phyloP scores from a whole-genome alignment of 2,329 filamentous ascomycete genomes.

The Monascus ruber region DNA sequence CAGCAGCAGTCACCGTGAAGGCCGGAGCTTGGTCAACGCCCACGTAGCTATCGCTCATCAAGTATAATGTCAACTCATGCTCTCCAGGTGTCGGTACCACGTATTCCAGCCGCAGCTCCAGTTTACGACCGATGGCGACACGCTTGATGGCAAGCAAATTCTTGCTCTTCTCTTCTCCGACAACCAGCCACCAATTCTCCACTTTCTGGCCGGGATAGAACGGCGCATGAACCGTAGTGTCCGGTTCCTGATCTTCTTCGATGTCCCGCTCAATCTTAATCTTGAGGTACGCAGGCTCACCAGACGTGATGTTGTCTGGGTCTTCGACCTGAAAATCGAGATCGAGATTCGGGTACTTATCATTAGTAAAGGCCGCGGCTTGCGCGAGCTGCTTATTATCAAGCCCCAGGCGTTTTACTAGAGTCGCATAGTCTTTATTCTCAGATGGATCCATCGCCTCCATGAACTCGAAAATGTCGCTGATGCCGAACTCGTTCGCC shows the following conservation, averaged over 20 bases:
- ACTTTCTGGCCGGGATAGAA: constrained; percentile 89
- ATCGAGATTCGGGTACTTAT: constrained; percentile 90
- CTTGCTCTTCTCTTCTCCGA: constrained; percentile 83
- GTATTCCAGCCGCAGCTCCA: constrained; percentile 76
- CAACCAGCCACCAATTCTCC: constrained; percentile 98
- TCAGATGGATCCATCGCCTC: constrained; percentile 95
- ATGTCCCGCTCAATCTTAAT: constrained; percentile 77
- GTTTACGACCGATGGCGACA: constrained; percentile 68
- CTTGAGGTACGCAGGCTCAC: constrained; percentile 69
- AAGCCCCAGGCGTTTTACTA: constrained; percentile 69
- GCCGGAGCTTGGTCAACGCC: constrained; percentile 92
- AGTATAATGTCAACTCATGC: constrained; percentile 77
- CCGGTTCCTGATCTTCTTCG: constrained; percentile 60
- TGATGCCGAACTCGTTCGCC: constrained; percentile 71
- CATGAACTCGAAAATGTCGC: constrained; percentile 96
- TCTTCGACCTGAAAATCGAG: constrained; percentile 81
- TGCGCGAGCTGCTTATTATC: constrained; percentile 72
- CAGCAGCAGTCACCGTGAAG: constrained; percentile 73
- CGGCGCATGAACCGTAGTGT: constrained; percentile 80
- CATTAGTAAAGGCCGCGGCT: constrained; percentile 90
- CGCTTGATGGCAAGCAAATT: constrained; percentile 87
- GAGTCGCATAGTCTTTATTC: constrained; percentile 65
- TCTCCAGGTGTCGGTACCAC: constrained; percentile 76
- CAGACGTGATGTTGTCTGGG: constrained; percentile 65
- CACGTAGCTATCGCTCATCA: constrained; percentile 96